These are phyloP conservation scores for Diaporthe citrichinensis DNA, from an alignment of 2,329 filamentous ascomycete genomes.

Conservation along the genomic window DNA sequence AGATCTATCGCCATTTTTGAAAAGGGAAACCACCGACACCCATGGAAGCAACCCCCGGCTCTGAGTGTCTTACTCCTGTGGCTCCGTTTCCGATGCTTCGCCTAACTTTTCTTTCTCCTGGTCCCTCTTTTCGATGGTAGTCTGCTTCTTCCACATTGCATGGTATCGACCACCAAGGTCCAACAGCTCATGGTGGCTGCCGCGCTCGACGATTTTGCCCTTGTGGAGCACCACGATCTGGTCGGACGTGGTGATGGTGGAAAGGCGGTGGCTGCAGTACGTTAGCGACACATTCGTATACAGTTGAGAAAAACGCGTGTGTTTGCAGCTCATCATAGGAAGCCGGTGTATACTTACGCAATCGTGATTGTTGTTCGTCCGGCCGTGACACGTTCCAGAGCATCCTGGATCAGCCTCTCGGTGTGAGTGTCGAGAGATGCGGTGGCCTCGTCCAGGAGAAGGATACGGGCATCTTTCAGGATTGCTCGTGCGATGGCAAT, in stretches of 20 bases:
- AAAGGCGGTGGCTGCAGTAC: conserved; percentile 63
- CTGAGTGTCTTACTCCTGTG: neutral
- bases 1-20: neutral
- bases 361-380: conserved; percentile 68
- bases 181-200: conserved; percentile 64
- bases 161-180: conserved; percentile 61
- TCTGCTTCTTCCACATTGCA: conserved; percentile 68
- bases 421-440: conserved; percentile 93
- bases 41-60: neutral
- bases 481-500: conserved; percentile 93
- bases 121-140: conserved; percentile 56
- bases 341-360: conserved; percentile 52
- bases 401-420: conserved; percentile 89
- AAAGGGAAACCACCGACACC: neutral
- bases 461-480: conserved; percentile 90
- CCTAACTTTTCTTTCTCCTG: conserved; percentile 42
- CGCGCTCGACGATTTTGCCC: conserved; percentile 65
- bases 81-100: conserved; percentile 12
- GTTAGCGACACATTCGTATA: neutral
- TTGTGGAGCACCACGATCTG: conserved; percentile 68
- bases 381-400: conserved; percentile 44
- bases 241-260: conserved; percentile 69
- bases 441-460: conserved; percentile 93
- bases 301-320: accelerated
- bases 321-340: no score